Conservation (phyloP, 1,284 basidiomycete species). For the Fomitopsis pinicola region DNA sequence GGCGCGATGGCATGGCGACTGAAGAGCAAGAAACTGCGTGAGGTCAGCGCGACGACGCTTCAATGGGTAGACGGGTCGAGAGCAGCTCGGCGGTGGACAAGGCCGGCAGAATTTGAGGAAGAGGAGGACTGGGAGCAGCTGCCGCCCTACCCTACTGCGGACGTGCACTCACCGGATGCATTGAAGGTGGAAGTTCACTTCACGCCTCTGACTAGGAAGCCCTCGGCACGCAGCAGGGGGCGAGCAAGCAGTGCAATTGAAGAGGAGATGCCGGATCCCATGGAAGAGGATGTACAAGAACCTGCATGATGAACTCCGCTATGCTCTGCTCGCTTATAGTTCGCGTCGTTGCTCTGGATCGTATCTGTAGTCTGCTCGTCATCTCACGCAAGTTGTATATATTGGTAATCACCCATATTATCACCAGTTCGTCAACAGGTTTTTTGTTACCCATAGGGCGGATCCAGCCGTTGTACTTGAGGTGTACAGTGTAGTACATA, state of each 20-base stretch:
- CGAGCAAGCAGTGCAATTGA: constrained; percentile 39
- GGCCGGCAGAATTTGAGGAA: constrained; percentile 29
- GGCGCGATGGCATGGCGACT: constrained; percentile 53
- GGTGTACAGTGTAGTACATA: too few relatives aligned
- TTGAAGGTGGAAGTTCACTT: constrained; percentile 32
- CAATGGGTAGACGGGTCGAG: constrained; percentile 65
- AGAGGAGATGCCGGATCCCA: constrained; percentile 12
- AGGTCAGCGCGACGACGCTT: constrained; percentile 53
- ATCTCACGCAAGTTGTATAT: constrained; percentile 4
- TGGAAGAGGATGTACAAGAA: constrained; percentile 16
- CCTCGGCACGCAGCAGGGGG: constrained; percentile 53
- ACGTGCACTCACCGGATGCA: constrained; percentile 10
- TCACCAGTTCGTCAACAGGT: not conserved
- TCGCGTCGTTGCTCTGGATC: constrained; percentile 3
- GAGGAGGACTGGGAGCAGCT: constrained; percentile 30
- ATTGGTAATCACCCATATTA: constrained; percentile 2
- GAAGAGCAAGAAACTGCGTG: constrained; percentile 52
- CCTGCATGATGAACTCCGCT: not conserved
- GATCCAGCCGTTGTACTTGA: too few relatives aligned
- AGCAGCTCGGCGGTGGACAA: constrained; percentile 41
- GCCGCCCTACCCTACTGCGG: constrained; percentile 23
- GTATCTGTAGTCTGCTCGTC: not conserved
- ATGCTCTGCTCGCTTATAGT: not conserved
- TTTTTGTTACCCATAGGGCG: not conserved
- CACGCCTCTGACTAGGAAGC: constrained; percentile 64